Percentiles rank a stretch among this genome's conserved stretches.
phyloP scores from a whole-genome alignment of 805 yeast genomes.

The Candida insectalens region DNA sequence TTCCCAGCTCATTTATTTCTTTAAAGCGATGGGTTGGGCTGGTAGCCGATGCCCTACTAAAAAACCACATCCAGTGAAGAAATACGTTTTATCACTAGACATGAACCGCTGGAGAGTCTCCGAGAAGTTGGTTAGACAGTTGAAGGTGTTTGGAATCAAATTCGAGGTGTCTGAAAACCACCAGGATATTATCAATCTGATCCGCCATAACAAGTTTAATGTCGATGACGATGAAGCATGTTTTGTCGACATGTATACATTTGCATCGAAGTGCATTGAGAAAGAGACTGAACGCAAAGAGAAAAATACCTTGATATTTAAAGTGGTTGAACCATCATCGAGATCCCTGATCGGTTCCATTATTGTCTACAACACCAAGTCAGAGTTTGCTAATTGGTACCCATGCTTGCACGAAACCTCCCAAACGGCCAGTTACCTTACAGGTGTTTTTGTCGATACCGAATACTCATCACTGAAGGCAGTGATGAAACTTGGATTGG shows the following conservation, averaged over 20 bases:
- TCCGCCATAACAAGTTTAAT: slow-evolving; percentile 13
- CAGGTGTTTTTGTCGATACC: slow-evolving; percentile 45
- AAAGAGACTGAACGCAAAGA: slow-evolving; percentile 3
- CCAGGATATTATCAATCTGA: slow-evolving; percentile 31
- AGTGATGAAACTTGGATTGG: slow-evolving; percentile 45
- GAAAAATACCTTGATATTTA: slow-evolving; percentile 32
- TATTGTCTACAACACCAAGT: slow-evolving; percentile 35
- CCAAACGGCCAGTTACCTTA: slow-evolving; percentile 14
- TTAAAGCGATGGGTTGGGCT: slow-evolving; percentile 34
- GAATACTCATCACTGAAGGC: slow-evolving; percentile 41
- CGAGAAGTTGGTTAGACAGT: slow-evolving; percentile 40
- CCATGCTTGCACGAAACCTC: slow-evolving; percentile 42
- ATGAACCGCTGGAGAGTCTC: slow-evolving; percentile 43
- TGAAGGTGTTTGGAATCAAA: slow-evolving; percentile 47
- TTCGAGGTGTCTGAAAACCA: slow-evolving; percentile 44
- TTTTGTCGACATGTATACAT: slow-evolving; percentile 24
- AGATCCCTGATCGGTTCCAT: slow-evolving; percentile 44
- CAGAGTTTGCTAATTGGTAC: slow-evolving; percentile 34
- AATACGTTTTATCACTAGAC: slow-evolving; percentile 31
- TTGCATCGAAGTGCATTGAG: slow-evolving; percentile 25
- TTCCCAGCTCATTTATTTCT: slow-evolving; percentile 19
- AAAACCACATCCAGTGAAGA: slow-evolving; percentile 4
- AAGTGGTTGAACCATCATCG: slow-evolving; percentile 43
- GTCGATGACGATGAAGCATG: slow-evolving; percentile 17
- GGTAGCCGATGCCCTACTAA: slow-evolving; percentile 11